Percentiles rank a stretch among this genome's conserved stretches.
phyloP scores from a whole-genome alignment of 2,329 filamentous ascomycete genomes.

The Aspergillus alliaceus region DNA sequence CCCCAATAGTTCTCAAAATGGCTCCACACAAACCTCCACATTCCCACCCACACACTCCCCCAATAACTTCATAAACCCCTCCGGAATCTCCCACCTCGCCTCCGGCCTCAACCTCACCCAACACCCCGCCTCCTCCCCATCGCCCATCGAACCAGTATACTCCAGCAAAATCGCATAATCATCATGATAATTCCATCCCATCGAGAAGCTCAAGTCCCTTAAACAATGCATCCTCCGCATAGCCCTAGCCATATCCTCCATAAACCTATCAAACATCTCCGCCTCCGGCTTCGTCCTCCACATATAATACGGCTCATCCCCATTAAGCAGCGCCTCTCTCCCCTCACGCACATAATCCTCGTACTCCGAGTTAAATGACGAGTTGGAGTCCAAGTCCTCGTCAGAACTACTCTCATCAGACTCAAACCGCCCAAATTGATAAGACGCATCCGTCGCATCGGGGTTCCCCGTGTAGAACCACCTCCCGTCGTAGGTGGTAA shows the following conservation, averaged over 20 bases:
- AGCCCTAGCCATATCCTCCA: background rate
- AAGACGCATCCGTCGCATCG: background rate
- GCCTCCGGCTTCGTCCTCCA: background rate
- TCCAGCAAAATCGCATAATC: background rate
- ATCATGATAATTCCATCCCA: background rate
- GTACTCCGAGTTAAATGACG: conserved; percentile 1
- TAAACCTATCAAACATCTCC: background rate
- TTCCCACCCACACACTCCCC: background rate
- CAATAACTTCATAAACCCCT: background rate
- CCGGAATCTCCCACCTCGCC: background rate
- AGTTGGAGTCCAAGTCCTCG: background rate
- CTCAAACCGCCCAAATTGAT: background rate
- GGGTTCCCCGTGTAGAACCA: conserved; percentile 4
- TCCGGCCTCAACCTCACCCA: too few species aligned
- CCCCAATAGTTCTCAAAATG: too few species aligned
- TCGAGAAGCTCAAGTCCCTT: background rate
- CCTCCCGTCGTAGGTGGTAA: conserved; percentile 1
- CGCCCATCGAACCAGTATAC: background rate
- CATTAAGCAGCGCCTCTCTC: background rate
- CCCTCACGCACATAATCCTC: background rate
- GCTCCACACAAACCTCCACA: too few species aligned
- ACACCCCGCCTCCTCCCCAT: background rate
- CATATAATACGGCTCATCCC: background rate
- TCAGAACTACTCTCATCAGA: too few species aligned
- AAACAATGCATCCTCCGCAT: background rate